A percentile compares a stretch with the other conserved stretches of the same genome.
Evolutionary conservation across 495 filamentous ascomycete genomes (phyloP).

Genomic region (Neurospora hispaniola): DNA sequence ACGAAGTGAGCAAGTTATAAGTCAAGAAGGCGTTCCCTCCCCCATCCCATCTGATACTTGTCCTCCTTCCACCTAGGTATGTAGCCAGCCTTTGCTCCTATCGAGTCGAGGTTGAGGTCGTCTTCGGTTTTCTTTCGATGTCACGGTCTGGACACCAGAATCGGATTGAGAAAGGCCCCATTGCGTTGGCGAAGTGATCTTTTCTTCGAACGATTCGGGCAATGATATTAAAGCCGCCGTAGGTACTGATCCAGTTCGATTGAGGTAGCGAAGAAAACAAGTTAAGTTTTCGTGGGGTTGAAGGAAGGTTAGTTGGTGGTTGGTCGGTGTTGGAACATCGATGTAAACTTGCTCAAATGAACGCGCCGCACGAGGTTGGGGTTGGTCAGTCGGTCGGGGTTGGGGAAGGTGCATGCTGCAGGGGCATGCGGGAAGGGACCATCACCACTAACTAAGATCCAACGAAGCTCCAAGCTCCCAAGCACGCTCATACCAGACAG

Average conservation of each 20-base stretch:
- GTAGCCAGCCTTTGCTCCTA: background rate
- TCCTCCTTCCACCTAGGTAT: too few relatives aligned
- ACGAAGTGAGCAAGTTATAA: slow-evolving; percentile 1
- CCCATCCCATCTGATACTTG: background rate
- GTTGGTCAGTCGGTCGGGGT: background rate
- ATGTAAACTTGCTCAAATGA: slow-evolving; percentile 9
- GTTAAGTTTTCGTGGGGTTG: background rate
- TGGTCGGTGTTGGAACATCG: background rate
- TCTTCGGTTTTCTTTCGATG: background rate
- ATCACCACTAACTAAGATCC: background rate
- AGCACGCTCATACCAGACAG: too few relatives aligned
- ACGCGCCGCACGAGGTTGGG: background rate
- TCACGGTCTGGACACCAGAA: background rate
- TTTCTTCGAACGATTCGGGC: background rate
- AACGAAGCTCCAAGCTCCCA: background rate
- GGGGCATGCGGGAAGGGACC: background rate
- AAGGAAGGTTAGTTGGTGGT: background rate
- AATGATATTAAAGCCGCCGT: background rate
- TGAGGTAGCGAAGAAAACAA: background rate
- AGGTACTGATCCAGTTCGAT: background rate
- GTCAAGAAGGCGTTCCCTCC: background rate
- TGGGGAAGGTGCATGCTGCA: background rate
- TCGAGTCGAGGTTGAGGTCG: background rate
- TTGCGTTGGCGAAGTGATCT: background rate
- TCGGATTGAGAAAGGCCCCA: background rate